phyloP scores from a whole-genome alignment of 768 basidiomycete species.

The Amanita molliuscula region DNA sequence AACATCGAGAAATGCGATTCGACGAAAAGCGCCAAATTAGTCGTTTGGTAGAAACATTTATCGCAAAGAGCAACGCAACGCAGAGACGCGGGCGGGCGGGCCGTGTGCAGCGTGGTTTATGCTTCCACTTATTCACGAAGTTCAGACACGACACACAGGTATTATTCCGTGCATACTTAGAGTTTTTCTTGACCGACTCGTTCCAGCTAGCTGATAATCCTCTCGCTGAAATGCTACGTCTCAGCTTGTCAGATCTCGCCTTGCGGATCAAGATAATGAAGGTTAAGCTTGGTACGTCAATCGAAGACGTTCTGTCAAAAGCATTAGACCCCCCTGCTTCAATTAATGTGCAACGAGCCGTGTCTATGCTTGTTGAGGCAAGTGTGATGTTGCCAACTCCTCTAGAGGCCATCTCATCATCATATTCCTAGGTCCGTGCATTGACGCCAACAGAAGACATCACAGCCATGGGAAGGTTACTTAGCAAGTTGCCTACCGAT shows the following conservation, averaged over 20 bases:
- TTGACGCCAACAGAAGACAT: conserved; percentile 83
- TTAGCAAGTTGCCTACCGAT: conserved; percentile 90
- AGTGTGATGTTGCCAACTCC: conserved; percentile 7
- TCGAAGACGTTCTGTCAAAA: conserved; percentile 81
- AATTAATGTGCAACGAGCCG: conserved; percentile 83
- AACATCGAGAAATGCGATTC: conserved; percentile 94
- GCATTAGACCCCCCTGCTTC: conserved; percentile 85
- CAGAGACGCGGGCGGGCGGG: conserved; percentile 88
- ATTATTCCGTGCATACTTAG: neutral
- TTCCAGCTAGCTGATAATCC: conserved; percentile 79
- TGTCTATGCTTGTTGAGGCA: conserved; percentile 86
- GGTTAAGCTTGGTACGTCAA: conserved; percentile 70
- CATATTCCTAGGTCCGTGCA: conserved; percentile 56
- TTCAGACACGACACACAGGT: conserved; percentile 74
- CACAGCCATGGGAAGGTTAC: conserved; percentile 83
- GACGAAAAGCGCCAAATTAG: conserved; percentile 97
- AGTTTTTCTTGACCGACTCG: neutral
- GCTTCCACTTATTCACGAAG: conserved; percentile 95
- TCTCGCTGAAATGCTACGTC: conserved; percentile 89
- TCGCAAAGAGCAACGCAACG: conserved; percentile 85
- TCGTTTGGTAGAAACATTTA: conserved; percentile 81
- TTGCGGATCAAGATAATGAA: conserved; percentile 92
- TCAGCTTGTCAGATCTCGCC: conserved; percentile 87
- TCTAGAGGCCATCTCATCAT: conserved; percentile 3
- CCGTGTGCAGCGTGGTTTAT: conserved; percentile 80